Evolutionary conservation across 139 green algal genomes (phyloP), one percentile per base, ranked within the genome.

Genomic region (Coelastrella sp.): DNA sequence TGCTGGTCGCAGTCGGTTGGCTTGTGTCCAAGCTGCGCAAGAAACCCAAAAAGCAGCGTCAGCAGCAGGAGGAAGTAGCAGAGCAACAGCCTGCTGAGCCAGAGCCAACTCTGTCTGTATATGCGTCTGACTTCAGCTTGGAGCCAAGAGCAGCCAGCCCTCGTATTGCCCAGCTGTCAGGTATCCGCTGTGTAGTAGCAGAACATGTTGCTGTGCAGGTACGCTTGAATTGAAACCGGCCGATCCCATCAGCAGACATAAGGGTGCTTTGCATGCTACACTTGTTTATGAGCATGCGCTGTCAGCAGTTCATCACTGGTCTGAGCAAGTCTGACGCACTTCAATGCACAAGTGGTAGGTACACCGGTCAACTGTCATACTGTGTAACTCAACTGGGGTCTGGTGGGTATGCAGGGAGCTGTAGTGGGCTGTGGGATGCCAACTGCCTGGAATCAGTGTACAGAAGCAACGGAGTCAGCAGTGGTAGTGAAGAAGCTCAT

Each of bases 171-270:
- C 63, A 60, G 7, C 57, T 87, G 57, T 17, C 24, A 6, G 87
- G 87, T 17, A 8, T 87, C 63, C 57, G 65, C 11, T 66, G 59
- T 56, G 87, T 84, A 10, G 87, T 88, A 22, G 72, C 87, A 9
- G 87, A 91, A 66, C n/a, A 91, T 9, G 56, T 91, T 11, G n/a
- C 87, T 8, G n/a, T 89, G 49, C 84, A 89, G 19, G n/a, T 73
- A 7, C 24, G 61, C 24, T 58, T 59, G 81, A 76, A 0, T 76
- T 73, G 25, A 70, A 8, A 3, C 35, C 3, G 35, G 35, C 35
- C 35, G 1, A 49, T 49, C 3, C 35, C 35, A 49, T 3, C 35
- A 49, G 35, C 35, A 49, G 35, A 3, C 35, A 3, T 49, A 49
- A 49, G 35, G 35, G 35, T 49, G 3, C 35, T 49, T 49, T 49